Evolutionary conservation across 1,139 yeast species (phyloP), one percentile per base, ranked within the genome.

Genomic region (Candida sanyaensis): DNA sequence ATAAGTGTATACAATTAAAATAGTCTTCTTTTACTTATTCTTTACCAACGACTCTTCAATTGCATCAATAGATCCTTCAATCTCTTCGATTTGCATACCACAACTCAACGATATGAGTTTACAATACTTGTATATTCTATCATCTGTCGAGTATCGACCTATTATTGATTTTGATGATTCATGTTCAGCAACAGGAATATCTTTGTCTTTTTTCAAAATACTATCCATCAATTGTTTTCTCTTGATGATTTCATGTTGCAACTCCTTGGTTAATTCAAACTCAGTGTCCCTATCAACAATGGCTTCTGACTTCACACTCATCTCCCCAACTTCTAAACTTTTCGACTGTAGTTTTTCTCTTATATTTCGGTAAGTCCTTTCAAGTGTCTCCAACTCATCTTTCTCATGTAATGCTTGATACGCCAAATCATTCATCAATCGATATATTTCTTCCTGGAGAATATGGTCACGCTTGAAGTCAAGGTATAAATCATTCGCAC

Each of bases 101-200:
- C 79, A 75, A 54, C 79, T 73, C 38, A 71, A 58, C 13, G 79
- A 69, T 17, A 75, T 71, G 50, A 75, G 62, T 53, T 66, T 69
- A 53, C 77, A 71, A 53, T 75, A 75, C 54, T 75, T 75, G 57
- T 65, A 65, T 42, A 75, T 62, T 44, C 63, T 68, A 52, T 73
- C 78, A 17, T 34, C 29, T 4, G 26, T 33, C 10, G 38, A 11
- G 12, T 41, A 33, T 10, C 17, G 27, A n/a, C 33, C 17, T 10
- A 34, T 41, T 11, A 41, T 27, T 26, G 43, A 26, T 33, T 27
- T 33, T 2, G 38, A 4, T 33, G 34, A 12, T 41, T 10, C 13
- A 34, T 17, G 17, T 8, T 13, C 27, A 5, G 38, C 37, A 11
- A 46, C 11, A 9, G 73, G 71, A 4, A 69, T 68, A 33, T 61